phyloP scores from a whole-genome alignment of 2,329 filamentous ascomycete genomes.

The Sporothrix protearum region DNA sequence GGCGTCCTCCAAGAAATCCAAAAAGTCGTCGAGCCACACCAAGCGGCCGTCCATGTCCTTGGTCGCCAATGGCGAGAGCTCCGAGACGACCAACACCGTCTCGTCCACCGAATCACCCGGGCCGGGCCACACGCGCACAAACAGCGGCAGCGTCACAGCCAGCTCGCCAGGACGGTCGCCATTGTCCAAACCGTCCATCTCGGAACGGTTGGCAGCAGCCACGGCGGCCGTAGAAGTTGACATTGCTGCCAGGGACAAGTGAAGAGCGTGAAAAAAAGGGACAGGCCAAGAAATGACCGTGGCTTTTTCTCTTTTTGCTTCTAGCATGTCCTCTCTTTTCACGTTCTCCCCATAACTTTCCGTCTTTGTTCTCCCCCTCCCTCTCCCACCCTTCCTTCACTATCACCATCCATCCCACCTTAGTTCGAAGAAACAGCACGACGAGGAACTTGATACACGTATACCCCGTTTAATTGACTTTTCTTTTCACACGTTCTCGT shows the following conservation, averaged over 20 bases:
- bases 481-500: too few species aligned
- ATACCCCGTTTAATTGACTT: constrained; percentile 15
- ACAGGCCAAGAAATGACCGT: not conserved
- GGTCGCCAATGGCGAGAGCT: constrained; percentile 11
- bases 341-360: not conserved
- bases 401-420: not conserved
- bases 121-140: not conserved
- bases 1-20: not conserved
- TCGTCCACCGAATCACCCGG: constrained; percentile 8
- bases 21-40: not conserved
- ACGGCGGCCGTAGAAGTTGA: not conserved
- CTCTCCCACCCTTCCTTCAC: not conserved
- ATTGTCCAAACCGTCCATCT: constrained; percentile 1
- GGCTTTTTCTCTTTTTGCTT: not conserved
- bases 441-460: constrained; percentile 18
- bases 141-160: not conserved
- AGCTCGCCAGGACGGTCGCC: not conserved
- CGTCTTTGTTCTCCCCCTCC: not conserved
- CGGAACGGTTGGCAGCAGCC: not conserved
- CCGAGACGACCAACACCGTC: constrained; percentile 14
- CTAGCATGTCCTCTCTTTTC: not conserved
- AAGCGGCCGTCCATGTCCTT: constrained; percentile 19
- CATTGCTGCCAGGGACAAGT: not conserved
- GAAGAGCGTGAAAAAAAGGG: not conserved
- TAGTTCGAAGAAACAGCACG: not conserved